Base-by-base conservation (phyloP, 208 protist species). In the Tritrichomonas foetus region DNA sequence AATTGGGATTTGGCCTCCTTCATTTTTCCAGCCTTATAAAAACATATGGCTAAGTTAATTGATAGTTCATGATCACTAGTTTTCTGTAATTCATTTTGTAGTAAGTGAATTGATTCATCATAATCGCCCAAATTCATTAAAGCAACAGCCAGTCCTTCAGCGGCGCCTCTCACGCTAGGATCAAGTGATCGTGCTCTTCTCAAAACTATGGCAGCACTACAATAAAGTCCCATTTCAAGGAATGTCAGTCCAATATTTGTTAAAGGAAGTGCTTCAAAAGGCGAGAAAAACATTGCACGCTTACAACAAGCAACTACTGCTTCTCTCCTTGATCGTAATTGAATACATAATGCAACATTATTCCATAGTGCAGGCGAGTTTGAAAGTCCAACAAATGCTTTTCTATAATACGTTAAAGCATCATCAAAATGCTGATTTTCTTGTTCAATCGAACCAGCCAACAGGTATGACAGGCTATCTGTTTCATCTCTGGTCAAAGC, bases 41-140 rank as follows among this genome's bases (percentile, higher is more conserved):
- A 89, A 61, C 78, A 89, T 39, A 89, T 89, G 33, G 78, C 78
- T 33, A 49, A 13, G 39, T 89, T 89, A 20, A 89, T 89, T 1
- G 57, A 11, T 3, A 57, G 5, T 57, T 47, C 14, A 89, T 89
- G 78, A n/a, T 41, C 30, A 53, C 33, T 33, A 14, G 25, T 57
- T 50, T 89, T 89, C 30, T 89, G 78, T 57, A 89, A n/a, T 57
- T 89, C 78, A 20, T 57, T 61, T 25, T 44, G 14, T 39, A 55
- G 57, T 39, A 89, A 33, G 53, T 53, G 14, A 27, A 20, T 33
- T 39, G 78, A 41, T 39, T 14, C 41, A 11, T 53, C 39, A 20
- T 89, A 89, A 33, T 89, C 78, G 27, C 78, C 78, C 3, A 89
- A 33, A 57, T 89, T 89, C 78, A 89, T 89, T 27, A 89, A 61